A percentile compares a stretch with the other conserved stretches of the same genome.
Evolutionary conservation across 441 rosid species (phyloP).

Genomic region (Populus hybrid): DNA sequence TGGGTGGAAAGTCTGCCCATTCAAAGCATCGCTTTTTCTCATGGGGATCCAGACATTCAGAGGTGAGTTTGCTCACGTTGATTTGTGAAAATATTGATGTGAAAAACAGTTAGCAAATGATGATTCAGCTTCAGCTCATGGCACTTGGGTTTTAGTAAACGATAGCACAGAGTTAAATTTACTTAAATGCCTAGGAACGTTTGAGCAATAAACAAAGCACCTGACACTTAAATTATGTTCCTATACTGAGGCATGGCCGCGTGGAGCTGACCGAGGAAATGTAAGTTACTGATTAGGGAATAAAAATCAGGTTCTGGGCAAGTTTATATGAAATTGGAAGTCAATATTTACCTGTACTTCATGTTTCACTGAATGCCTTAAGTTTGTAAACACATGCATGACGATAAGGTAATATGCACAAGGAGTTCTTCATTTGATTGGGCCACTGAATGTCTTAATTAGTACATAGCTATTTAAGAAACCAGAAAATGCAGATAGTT

Average conservation of each 20-base stretch:
- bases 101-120: background rate
- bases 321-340: background rate
- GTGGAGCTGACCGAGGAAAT: background rate
- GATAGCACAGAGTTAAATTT: background rate
- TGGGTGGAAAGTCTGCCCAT: slow-evolving; percentile 70
- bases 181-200: background rate
- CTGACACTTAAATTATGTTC: background rate
- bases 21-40: slow-evolving; percentile 74
- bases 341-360: background rate
- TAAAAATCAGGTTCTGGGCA: background rate
- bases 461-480: background rate
- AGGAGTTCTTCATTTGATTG: background rate
- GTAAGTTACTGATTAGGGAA: background rate
- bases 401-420: background rate
- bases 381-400: background rate
- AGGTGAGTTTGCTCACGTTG: slow-evolving; percentile 45
- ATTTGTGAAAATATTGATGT: background rate
- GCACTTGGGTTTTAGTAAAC: background rate
- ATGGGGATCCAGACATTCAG: slow-evolving; percentile 84
- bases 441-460: background rate
- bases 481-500: background rate
- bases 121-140: slow-evolving; percentile 3
- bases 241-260: background rate
- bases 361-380: background rate
- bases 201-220: background rate